Evolutionary conservation across 805 yeast genomes (phyloP), one percentile per base, ranked within the genome.

Genomic region (Starmerella potacharoeniae): DNA sequence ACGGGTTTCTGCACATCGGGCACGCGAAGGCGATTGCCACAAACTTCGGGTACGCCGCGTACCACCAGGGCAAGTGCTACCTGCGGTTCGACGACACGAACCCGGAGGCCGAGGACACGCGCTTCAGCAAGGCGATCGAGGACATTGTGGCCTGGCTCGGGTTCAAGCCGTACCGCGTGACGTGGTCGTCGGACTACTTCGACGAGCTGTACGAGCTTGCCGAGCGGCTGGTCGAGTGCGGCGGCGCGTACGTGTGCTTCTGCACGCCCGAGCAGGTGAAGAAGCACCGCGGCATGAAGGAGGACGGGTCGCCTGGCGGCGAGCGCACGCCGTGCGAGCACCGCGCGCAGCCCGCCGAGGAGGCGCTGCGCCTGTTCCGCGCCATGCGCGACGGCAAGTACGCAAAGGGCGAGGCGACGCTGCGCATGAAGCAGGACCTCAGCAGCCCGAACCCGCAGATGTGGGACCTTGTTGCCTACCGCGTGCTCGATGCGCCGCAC

Each of bases 381-480:
- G 82, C 78, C 56, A 93, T 93, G 99, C 81, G 84, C 66, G 88
- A 88, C 66, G 98, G 98, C 44, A 74, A 76, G 60, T 93, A 84
- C 72, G 76, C 79, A 62, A 89, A 89, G 43, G 97, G 97, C 61
- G 86, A 87, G 70, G 97, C 96, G 34, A 88, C 89, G 10, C 77
- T 93, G 68, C 84, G 99, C 73, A 93, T 93, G 97, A 91, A 91
- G 69, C 96, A 88, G 76, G 96, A 93, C 66, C 74, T 93, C 60
- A 68, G 71, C 8, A 85, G 93, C 16, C 95, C 96, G 60, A 86
- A 87, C 60, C 99, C 99, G 16, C 98, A 93, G 74, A 93, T 93
- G 98, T 93, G 99, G 99, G 99, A 93, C 72, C 77, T 93, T 61
- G 93, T 93, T 59, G 98, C 98, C 11, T 93, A 93, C 73, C 81